Base-by-base conservation (phyloP, 1,284 basidiomycete genomes). In the Bjerkandera adusta region DNA sequence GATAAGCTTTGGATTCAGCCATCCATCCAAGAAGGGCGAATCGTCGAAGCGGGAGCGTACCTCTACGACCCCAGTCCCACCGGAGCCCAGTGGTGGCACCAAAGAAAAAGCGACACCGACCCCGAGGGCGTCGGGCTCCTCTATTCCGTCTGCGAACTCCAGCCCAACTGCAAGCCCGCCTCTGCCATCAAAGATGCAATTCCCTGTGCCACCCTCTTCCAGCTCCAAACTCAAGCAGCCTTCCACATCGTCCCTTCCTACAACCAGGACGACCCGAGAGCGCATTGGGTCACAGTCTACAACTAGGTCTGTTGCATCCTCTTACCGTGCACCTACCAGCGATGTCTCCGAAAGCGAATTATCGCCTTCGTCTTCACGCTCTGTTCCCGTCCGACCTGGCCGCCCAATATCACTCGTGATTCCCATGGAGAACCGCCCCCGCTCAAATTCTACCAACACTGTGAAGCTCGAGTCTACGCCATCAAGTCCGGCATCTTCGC, bases 121-220 rank as follows among this genome's bases (percentile, higher is more conserved):
- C 34, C 43, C 46, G 21, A 47, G 45, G 12, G 36, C 48, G 6
- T 45, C 45, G n/a, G n/a, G n/a, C n/a, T n/a, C n/a, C n/a, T n/a
- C n/a, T n/a, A n/a, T n/a, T n/a, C n/a, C n/a, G n/a, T n/a, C n/a
- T n/a, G n/a, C n/a, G n/a, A n/a, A n/a, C n/a, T n/a, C n/a, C n/a
- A n/a, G n/a, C n/a, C n/a, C n/a, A n/a, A n/a, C n/a, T 2, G 12
- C 49, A 6, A 52, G 45, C 16, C 51, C 51, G 4, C 38, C 47
- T 34, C 36, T 52, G 6, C 51, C 51, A 6, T 22, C 43, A 12
- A 44, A 40, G 27, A 53, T 53, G 51, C 37, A 40, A 15, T 53
- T 53, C 27, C 51, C 51, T 27, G 20, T 53, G 18, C 51, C 51
- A 3, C 51, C 50, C 10, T 20, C 26, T 13, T 33, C 45, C 18